These are phyloP conservation scores for Fraxinus paxiana DNA, from an alignment of 305 asterid species.

Conservation along the genomic window DNA sequence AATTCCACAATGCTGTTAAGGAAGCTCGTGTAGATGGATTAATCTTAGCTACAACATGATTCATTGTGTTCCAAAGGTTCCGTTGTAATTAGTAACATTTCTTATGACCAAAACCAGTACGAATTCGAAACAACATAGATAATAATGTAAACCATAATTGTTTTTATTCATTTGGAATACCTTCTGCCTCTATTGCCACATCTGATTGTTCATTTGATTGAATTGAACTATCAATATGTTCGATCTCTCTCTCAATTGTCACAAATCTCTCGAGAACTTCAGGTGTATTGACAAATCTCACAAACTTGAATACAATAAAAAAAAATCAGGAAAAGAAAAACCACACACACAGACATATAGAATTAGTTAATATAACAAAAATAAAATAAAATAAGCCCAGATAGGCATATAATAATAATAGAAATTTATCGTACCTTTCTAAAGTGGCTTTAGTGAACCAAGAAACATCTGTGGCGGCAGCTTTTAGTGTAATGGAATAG, in stretches of 20 bases:
- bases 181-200: conserved; percentile 42
- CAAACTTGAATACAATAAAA: conserved; percentile 47
- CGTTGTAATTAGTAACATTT: background rate
- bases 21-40: conserved; percentile 11
- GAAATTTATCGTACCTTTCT: conserved; percentile 42
- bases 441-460: conserved; percentile 81
- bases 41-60: conserved; percentile 10
- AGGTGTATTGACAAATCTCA: conserved; percentile 74
- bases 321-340: background rate
- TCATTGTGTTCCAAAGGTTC: background rate
- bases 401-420: background rate
- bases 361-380: conserved; percentile 1
- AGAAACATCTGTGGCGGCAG: conserved; percentile 33
- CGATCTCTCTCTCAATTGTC: conserved; percentile 63
- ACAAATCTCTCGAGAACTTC: conserved; percentile 82
- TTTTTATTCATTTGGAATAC: conserved; percentile 25
- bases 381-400: conserved; percentile 6
- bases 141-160: background rate
- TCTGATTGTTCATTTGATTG: conserved; percentile 42
- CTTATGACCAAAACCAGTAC: background rate
- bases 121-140: background rate
- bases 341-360: background rate
- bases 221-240: conserved; percentile 67
- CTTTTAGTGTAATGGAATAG: conserved; percentile 61
- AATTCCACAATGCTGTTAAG: conserved; percentile 14